Conservation (phyloP, 805 yeast genomes). For the Komagataella ulmi region DNA sequence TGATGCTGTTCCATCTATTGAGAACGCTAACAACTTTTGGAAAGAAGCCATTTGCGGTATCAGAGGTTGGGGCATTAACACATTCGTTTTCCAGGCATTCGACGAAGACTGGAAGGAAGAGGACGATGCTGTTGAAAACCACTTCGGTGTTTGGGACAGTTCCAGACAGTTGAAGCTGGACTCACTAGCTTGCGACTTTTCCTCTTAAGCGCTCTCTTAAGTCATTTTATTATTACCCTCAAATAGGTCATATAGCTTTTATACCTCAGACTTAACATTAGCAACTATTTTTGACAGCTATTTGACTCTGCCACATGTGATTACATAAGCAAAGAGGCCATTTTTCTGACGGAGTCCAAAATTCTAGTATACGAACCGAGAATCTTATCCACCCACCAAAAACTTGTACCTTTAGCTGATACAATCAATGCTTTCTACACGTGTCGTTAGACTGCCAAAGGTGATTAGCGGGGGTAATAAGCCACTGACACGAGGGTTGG, state of each 20-base stretch:
- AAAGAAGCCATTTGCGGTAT: constrained; percentile 82
- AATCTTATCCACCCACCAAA: neutral
- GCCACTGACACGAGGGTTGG: neutral
- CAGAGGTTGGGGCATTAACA: constrained; percentile 93
- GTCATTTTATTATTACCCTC: neutral
- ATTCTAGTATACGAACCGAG: neutral
- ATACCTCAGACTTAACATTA: neutral
- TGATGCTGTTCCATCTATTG: constrained; percentile 50
- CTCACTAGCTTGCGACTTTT: constrained; percentile 31
- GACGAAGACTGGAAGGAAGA: constrained; percentile 96
- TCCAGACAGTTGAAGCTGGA: constrained; percentile 29
- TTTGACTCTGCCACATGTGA: neutral
- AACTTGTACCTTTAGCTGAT: neutral
- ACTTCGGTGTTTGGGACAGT: constrained; percentile 85
- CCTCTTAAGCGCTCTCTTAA: constrained; percentile 7
- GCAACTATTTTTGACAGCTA: neutral
- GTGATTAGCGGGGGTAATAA: neutral
- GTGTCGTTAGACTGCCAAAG: neutral
- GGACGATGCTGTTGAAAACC: constrained; percentile 84
- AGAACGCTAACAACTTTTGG: constrained; percentile 75
- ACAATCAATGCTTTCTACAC: neutral
- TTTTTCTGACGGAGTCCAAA: neutral
- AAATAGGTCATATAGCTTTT: neutral
- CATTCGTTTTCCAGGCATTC: constrained; percentile 85
- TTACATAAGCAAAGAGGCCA: neutral